Base-by-base conservation (phyloP, 352 stramenopile species). In the Phytophthora pseudosyringae region DNA sequence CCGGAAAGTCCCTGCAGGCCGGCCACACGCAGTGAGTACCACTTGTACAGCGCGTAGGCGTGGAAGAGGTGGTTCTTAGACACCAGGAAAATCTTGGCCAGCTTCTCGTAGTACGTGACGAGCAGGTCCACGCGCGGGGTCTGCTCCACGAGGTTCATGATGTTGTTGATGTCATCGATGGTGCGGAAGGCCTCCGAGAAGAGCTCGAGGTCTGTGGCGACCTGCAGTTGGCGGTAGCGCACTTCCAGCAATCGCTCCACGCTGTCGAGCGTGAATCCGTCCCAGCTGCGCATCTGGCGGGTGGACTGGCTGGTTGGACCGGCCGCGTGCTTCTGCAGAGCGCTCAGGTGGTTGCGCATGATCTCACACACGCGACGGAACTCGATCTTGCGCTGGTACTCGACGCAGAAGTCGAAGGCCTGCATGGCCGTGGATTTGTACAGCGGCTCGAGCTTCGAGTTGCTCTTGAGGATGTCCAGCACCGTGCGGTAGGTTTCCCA, bases 101-200 rank as follows among this genome's bases (percentile, higher is more conserved):
- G 84, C 69, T 98, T 98, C 65, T 99, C 95, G 76, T 99, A 99
- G 80, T 99, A 99, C 40, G 91, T 97, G 13, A 97, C 93, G 78
- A 99, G 98, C 47, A 99, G 80, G 40, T 98, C 93, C 26, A 97
- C 81, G 50, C 98, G 98, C 33, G 96, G 95, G 21, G 93, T 83
- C 60, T 93, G 82, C 61, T 94, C 85, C 21, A 90, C 80, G 9
- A 93, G 55, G 59, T 84, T 90, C 73, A 99, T 95, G 76, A 99
- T 98, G 64, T 90, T 97, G 86, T 99, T 98, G 74, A 99, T 99
- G 79, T 99, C 97, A 76, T 99, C 97, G 33, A 99, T 97, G 12
- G 97, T 99, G 51, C 97, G 92, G 81, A 99, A 99, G 28, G 94
- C 97, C 74, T 99, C 97, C 3, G 92, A 98, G 80, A 98, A 99